Evolutionary conservation across 306 rosid species (phyloP), one percentile per base, ranked within the genome.

Genomic region (Begonia fuchsioides): DNA sequence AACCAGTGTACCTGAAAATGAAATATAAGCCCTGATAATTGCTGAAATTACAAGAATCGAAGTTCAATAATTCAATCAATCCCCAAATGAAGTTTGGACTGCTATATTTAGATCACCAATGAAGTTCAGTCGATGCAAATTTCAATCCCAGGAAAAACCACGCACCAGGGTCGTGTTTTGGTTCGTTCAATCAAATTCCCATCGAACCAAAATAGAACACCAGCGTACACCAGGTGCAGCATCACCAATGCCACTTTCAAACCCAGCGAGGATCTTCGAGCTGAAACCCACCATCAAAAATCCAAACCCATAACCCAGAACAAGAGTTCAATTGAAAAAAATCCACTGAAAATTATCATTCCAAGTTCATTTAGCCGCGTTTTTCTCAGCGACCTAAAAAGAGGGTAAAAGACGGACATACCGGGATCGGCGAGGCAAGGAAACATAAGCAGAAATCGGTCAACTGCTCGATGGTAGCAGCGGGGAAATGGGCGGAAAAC

Each of bases 391-490:
- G 32, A 20, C 32, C 32, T 1, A 20, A 44, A 52, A 15, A 47
- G 13, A 2, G n/a, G 38, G 15, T 3, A 38, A 51, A 39, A 17
- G 13, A 5, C 3, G 18, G 47, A 44, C 62, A 53, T 56, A 90
- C 98, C 93, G 8, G 94, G 98, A 75, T 85, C 94, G 40, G 79
- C 57, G 55, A 85, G 81, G 55, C 94, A 90, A 38, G 94, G 96
- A 43, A 69, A 48, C 15, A 52, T 16, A 3, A 68, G 63, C 63
- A 39, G 60, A 79, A 61, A 84, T 15, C 81, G 65, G 54, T 72
- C 83, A 81, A 78, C 76, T 6, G 67, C 38, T 63, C 58, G 75
- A 68, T 73, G 68, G 56, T 52, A 54, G 15, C 60, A 59, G 48
- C 60, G 68, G 54, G 58, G 66, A 10, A 43, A 10, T 17, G 74